Base-by-base conservation (phyloP, 140 eudicot genomes). In the Cichorium intybus region DNA sequence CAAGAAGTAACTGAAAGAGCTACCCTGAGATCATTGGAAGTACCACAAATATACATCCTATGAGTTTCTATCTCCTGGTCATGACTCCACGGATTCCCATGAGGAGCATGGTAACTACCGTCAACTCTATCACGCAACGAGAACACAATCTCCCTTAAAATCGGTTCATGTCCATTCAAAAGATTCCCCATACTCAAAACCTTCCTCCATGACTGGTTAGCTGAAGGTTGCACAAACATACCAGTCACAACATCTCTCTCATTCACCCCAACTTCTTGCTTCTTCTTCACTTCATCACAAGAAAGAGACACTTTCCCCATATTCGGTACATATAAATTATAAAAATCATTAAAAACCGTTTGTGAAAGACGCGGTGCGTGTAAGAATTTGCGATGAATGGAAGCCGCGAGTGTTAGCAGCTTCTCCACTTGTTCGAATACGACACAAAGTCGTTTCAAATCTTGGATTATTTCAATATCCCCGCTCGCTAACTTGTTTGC, bases 131-230 rank as follows among this genome's bases (percentile, higher is more conserved):
- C 97, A n/a, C 88, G 82, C 68, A 82, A 67, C 0, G 85, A 76
- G 56, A 93, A 93, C 48, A 85, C 79, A 17, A 93, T 83, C 77
- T 93, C 99, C 69, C 99, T 72, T 17, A 80, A 26, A 12, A 76
- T 77, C 10, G 99, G 99, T 75, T 93, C 99, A 3, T 93, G 99
- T 31, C 99, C 99, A 21, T 93, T 88, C 21, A 93, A 81, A 29
- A 93, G 77, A 81, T 88, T 93, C 20, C 99, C 99, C 97, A 93
- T 88, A 86, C 97, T 88, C 53, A 88, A 66, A 10, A 85, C 97
- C 66, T 81, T 85, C 71, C 99, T 81, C 97, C 99, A 93, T 3
- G 97, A 88, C 81, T 93, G 99, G 71, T 78, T 88, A 14, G 94
- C 90, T 8, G 84, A 85, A 12, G 97, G 99, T 4, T 77, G 99